phyloP scores from a whole-genome alignment of 371 early-diverging fungal genomes.

The Parasitella parasitica region DNA sequence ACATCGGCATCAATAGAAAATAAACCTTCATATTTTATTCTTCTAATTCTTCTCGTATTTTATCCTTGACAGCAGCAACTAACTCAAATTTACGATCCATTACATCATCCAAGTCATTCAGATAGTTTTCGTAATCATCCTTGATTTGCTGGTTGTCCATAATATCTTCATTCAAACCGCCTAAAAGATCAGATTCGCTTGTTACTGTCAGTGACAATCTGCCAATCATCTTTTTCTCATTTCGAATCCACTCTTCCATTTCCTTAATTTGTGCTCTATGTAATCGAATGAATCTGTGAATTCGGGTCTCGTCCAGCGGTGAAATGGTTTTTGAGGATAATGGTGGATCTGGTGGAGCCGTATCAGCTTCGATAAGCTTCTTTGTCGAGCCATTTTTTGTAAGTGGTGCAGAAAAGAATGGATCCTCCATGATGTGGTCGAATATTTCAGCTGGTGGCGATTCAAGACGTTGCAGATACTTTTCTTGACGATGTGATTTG shows the following conservation, averaged over 20 bases:
- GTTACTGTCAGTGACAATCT: slow-evolving; percentile 59
- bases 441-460: slow-evolving; percentile 40
- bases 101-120: slow-evolving; percentile 57
- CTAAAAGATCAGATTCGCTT: slow-evolving; percentile 26
- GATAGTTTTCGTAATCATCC: slow-evolving; percentile 39
- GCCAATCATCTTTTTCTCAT: slow-evolving; percentile 79
- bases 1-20: not conserved
- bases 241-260: slow-evolving; percentile 70
- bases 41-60: not conserved
- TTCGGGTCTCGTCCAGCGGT: not conserved
- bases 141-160: slow-evolving; percentile 27
- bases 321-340: not conserved
- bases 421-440: not conserved
- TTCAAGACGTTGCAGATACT: slow-evolving; percentile 33
- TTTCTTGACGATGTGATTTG: slow-evolving; percentile 25
- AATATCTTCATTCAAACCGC: slow-evolving; percentile 17
- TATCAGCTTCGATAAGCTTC: not conserved
- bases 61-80: slow-evolving; percentile 5
- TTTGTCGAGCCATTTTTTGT: not conserved
- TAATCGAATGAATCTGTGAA: slow-evolving; percentile 57
- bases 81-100: slow-evolving; percentile 30
- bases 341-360: not conserved
- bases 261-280: slow-evolving; percentile 82
- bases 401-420: not conserved
- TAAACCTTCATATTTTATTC: not conserved